Evolutionary conservation across 2,329 filamentous ascomycete genomes (phyloP).

Genomic region (Dactylonectria estremocensis): DNA sequence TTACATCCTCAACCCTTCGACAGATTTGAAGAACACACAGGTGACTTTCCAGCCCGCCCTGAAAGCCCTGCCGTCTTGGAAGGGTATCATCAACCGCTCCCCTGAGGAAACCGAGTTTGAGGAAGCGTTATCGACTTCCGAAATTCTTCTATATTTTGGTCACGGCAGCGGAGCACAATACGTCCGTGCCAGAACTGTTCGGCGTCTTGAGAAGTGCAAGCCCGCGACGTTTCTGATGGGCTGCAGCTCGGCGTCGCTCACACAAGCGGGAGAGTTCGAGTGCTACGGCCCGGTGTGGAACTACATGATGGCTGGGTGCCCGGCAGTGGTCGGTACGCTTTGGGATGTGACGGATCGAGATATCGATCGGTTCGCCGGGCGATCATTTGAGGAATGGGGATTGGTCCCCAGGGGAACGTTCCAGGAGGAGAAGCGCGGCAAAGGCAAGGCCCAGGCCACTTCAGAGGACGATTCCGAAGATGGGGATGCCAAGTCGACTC

Average conservation of each 20-base stretch:
- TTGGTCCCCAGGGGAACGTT: conserved; percentile 70
- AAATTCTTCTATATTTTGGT: conserved; percentile 93
- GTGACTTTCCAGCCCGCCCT: conserved; percentile 78
- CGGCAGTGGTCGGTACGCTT: conserved; percentile 90
- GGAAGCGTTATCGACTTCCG: conserved; percentile 73
- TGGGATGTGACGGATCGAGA: conserved; percentile 99
- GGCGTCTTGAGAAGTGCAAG: conserved; percentile 80
- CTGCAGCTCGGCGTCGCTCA: conserved; percentile 87
- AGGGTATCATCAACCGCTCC: conserved; percentile 74
- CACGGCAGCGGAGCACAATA: conserved; percentile 97
- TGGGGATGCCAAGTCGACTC: conserved; percentile 46
- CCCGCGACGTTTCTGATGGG: conserved; percentile 93
- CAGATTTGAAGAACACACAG: conserved; percentile 87
- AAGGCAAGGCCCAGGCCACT: conserved; percentile 46
- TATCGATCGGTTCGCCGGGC: conserved; percentile 91
- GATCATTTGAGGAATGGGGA: conserved; percentile 89
- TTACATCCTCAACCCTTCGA: conserved; percentile 91
- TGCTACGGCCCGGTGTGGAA: conserved; percentile 91
- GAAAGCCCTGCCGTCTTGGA: conserved; percentile 79
- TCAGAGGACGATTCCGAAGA: conserved; percentile 48
- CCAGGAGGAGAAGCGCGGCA: conserved; percentile 52
- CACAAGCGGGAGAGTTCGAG: conserved; percentile 88
- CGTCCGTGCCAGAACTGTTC: conserved; percentile 87
- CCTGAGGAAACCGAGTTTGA: conserved; percentile 87
- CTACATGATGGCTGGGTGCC: conserved; percentile 90